Evolutionary conservation across 495 filamentous ascomycete genomes (phyloP).

Genomic region (Monascus purpureus): DNA sequence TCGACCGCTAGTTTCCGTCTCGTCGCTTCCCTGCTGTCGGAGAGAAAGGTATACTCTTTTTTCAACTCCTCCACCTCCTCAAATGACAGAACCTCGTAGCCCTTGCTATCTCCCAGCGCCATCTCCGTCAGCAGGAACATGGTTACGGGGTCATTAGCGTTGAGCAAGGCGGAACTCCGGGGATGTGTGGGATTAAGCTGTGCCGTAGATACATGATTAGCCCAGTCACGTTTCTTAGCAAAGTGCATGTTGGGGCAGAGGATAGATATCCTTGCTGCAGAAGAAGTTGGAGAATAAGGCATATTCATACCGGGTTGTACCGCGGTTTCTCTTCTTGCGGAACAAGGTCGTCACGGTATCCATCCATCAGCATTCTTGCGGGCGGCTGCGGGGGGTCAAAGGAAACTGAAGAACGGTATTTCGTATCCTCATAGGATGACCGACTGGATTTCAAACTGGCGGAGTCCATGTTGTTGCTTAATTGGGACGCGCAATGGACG

Average conservation of each 20-base stretch:
- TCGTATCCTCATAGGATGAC: slow-evolving; percentile 35
- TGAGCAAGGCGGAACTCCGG: slow-evolving; percentile 28
- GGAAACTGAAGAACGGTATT: slow-evolving; percentile 24
- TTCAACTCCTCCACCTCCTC: slow-evolving; percentile 87
- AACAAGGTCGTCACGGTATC: slow-evolving; percentile 27
- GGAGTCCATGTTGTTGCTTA: slow-evolving; percentile 23
- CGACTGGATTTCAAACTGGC: slow-evolving; percentile 30
- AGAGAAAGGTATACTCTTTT: slow-evolving; percentile 58
- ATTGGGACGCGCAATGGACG: not conserved
- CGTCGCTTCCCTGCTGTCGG: slow-evolving; percentile 61
- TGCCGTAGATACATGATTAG: slow-evolving; percentile 1
- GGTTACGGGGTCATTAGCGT: slow-evolving; percentile 42
- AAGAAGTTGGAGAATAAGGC: not conserved
- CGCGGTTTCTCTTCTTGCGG: slow-evolving; percentile 20
- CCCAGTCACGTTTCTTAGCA: no score
- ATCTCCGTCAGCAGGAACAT: slow-evolving; percentile 90
- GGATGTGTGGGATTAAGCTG: slow-evolving; percentile 21
- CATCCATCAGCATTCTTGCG: slow-evolving; percentile 30
- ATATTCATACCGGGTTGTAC: slow-evolving; percentile 27
- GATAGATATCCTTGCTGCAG: slow-evolving; percentile 3
- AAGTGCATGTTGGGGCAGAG: no score
- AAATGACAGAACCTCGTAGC: slow-evolving; percentile 72
- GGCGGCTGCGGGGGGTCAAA: slow-evolving; percentile 23
- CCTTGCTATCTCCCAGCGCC: slow-evolving; percentile 71
- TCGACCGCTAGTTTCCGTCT: slow-evolving; percentile 79